phyloP scores from a whole-genome alignment of 2,329 filamentous ascomycete genomes.

The Chaetothyriales sp. region DNA sequence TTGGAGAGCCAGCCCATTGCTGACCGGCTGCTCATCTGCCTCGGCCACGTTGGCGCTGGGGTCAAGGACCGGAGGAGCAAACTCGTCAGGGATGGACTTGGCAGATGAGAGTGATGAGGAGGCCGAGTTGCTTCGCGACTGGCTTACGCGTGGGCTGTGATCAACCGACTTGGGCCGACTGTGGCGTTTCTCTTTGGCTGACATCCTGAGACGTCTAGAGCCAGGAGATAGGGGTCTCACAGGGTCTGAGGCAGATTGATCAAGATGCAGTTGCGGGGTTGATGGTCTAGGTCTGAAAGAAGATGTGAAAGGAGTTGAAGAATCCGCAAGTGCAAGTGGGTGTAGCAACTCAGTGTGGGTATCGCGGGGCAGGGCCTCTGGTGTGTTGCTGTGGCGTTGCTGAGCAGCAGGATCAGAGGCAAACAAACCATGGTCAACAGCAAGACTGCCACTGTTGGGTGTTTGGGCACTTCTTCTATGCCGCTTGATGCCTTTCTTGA shows the following conservation, averaged over 20 bases:
- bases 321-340: not conserved
- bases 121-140: constrained; percentile 18
- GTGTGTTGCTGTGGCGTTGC: not conserved
- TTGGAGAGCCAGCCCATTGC: not conserved
- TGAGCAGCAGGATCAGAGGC: not conserved
- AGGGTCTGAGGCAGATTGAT: not conserved
- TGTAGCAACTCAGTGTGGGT: not conserved
- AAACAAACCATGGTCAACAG: not conserved
- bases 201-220: not conserved
- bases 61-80: constrained; percentile 12
- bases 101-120: constrained; percentile 27
- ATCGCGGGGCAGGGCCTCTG: not conserved
- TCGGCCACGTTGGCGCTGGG: not conserved
- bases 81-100: constrained; percentile 24
- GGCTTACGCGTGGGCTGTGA: constrained; percentile 1
- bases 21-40: not conserved
- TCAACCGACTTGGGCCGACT: not conserved
- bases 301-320: not conserved
- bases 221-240: not conserved
- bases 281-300: not conserved
- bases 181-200: not conserved
- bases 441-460: not conserved
- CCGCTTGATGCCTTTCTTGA: constrained; percentile 15
- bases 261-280: not conserved
- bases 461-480: constrained; percentile 3